A percentile compares a stretch with the other conserved stretches of the same genome.
These are phyloP conservation scores for Phytophthora lateralis DNA, from an alignment of 352 stramenopile genomes.

Conservation along the genomic window DNA sequence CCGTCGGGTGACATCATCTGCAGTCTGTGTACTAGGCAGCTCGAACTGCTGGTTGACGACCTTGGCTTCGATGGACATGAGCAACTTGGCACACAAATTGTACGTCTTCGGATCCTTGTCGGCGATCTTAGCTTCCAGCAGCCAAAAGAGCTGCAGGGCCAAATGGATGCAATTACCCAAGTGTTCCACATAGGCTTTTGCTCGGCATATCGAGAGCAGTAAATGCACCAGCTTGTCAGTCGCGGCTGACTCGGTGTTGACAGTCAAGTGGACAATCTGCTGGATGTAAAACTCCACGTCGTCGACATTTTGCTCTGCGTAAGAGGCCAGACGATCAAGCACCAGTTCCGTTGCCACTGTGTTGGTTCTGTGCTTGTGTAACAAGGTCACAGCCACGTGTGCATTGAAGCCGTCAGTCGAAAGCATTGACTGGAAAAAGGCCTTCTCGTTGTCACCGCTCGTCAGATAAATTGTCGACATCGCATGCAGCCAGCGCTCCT, in stretches of 20 bases:
- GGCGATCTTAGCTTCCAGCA: conserved; percentile 78
- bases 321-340: conserved; percentile 66
- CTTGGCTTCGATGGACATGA: conserved; percentile 86
- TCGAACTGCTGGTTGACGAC: conserved; percentile 85
- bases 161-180: conserved; percentile 84
- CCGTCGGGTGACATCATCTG: conserved; percentile 46
- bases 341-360: conserved; percentile 60
- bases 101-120: conserved; percentile 77
- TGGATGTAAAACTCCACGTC: conserved; percentile 87
- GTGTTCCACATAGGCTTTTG: conserved; percentile 78
- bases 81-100: conserved; percentile 76
- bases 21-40: conserved; percentile 36
- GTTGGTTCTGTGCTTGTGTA: conserved; percentile 83
- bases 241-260: conserved; percentile 65
- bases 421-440: conserved; percentile 62
- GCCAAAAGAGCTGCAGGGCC: conserved; percentile 65
- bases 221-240: conserved; percentile 74
- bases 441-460: conserved; percentile 52
- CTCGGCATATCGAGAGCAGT: conserved; percentile 80
- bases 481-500: conserved; percentile 78
- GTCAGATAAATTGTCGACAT: conserved; percentile 70
- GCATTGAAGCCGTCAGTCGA: conserved; percentile 66
- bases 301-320: conserved; percentile 70
- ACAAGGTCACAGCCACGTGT: conserved; percentile 65
- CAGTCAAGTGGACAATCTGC: conserved; percentile 76